These are phyloP conservation scores for Termitomyces sp. DNA, from an alignment of 768 basidiomycete species.

Conservation along the genomic window DNA sequence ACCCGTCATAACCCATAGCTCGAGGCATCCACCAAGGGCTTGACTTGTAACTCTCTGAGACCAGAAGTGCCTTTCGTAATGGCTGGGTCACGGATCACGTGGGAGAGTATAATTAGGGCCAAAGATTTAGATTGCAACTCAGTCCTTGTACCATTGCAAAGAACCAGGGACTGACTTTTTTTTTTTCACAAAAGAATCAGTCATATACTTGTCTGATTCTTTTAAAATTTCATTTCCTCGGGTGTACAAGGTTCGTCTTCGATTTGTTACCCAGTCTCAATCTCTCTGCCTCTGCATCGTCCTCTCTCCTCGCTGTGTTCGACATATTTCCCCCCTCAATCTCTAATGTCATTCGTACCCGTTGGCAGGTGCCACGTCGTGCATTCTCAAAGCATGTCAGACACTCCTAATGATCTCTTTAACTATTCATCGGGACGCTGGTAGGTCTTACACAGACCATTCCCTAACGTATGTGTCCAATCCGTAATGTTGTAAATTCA, in stretches of 20 bases:
- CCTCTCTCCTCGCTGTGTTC: neutral
- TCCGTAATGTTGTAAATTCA: constrained; percentile 11
- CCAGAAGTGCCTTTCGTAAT: too few relatives aligned
- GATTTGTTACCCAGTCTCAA: neutral
- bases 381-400: constrained; percentile 11
- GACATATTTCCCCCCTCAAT: neutral
- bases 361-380: neutral
- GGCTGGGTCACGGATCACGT: too few relatives aligned
- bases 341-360: neutral
- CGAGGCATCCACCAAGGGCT: too few relatives aligned
- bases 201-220: too few relatives aligned
- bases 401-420: constrained; percentile 20
- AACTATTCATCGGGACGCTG: constrained; percentile 23
- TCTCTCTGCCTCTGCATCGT: neutral
- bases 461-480: constrained; percentile 18
- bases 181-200: too few relatives aligned
- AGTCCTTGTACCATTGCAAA: too few relatives aligned
- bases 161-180: too few relatives aligned
- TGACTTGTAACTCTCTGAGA: too few relatives aligned
- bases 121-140: too few relatives aligned
- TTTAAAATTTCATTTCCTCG: too few relatives aligned
- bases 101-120: too few relatives aligned
- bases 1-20: too few relatives aligned
- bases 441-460: constrained; percentile 20
- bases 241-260: neutral